phyloP scores from a whole-genome alignment of 768 basidiomycete genomes.

The Strobilomyces dryophilus region DNA sequence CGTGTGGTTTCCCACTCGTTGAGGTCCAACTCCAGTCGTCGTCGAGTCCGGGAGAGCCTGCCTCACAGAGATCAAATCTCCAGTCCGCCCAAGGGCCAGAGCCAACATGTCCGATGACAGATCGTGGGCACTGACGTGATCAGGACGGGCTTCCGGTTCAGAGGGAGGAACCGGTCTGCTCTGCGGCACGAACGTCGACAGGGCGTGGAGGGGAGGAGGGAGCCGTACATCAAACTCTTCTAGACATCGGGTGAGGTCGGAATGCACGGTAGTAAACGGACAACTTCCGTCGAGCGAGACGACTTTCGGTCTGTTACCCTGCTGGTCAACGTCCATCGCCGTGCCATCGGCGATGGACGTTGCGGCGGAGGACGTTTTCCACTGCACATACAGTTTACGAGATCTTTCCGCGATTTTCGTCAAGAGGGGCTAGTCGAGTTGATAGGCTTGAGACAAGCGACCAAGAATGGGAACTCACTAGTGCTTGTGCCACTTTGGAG shows the following conservation, averaged over 20 bases:
- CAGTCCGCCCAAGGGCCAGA: constrained; percentile 28
- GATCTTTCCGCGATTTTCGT: constrained; percentile 53
- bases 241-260: constrained; percentile 22
- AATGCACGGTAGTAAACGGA: constrained; percentile 23
- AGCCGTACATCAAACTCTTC: constrained; percentile 21
- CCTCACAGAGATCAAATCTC: constrained; percentile 20
- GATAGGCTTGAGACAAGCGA: constrained; percentile 6
- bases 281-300: constrained; percentile 2
- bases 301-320: not conserved
- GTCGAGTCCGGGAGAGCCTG: constrained; percentile 17
- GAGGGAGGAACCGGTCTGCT: not conserved
- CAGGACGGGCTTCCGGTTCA: constrained; percentile 20
- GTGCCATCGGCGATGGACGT: constrained; percentile 11
- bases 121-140: constrained; percentile 22
- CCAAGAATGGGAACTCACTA: constrained; percentile 37
- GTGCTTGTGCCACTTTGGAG: constrained; percentile 54
- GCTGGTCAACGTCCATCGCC: constrained; percentile 28
- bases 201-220: constrained; percentile 15
- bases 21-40: constrained; percentile 21
- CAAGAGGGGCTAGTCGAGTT: constrained; percentile 43
- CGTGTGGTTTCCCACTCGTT: constrained; percentile 48
- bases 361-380: constrained; percentile 29
- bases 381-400: constrained; percentile 41
- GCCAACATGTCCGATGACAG: constrained; percentile 32
- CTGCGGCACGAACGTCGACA: constrained; percentile 24